phyloP scores from a whole-genome alignment of 2,329 filamentous ascomycete genomes.

The Fusarium tupiense region DNA sequence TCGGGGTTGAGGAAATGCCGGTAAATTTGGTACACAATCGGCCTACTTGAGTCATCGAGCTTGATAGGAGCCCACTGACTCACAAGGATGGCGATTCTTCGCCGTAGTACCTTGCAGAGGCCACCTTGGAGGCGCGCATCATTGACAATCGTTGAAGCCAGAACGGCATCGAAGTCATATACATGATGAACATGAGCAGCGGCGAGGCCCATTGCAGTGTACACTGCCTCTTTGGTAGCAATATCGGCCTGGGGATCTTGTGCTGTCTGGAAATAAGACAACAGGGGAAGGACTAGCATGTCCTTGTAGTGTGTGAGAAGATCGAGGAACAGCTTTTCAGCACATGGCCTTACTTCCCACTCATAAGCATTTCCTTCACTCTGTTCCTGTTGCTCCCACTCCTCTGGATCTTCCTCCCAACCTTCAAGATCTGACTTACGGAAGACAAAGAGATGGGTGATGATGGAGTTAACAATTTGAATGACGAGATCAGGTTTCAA shows the following conservation, averaged over 20 bases:
- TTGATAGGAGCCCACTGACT: conserved; percentile 90
- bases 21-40: conserved; percentile 87
- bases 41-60: conserved; percentile 72
- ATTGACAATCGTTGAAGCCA: conserved; percentile 77
- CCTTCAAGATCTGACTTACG: conserved; percentile 84
- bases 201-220: conserved; percentile 89
- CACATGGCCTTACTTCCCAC: conserved; percentile 89
- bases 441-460: conserved; percentile 90
- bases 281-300: conserved; percentile 79
- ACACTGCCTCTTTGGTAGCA: conserved; percentile 90
- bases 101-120: conserved; percentile 82
- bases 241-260: conserved; percentile 74
- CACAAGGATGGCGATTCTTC: conserved; percentile 87
- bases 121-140: conserved; percentile 75
- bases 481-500: conserved; percentile 80
- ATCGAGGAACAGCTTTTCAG: conserved; percentile 93
- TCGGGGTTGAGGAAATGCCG: conserved; percentile 82
- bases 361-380: conserved; percentile 87
- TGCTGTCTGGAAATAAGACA: conserved; percentile 84
- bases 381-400: conserved; percentile 93
- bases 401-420: conserved; percentile 94
- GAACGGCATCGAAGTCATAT: conserved; percentile 85
- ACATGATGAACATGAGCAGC: conserved; percentile 77
- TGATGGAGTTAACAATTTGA: conserved; percentile 83
- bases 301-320: conserved; percentile 89